phyloP scores from a whole-genome alignment of 2,329 filamentous ascomycete genomes.

The Chaetomium strumarium region DNA sequence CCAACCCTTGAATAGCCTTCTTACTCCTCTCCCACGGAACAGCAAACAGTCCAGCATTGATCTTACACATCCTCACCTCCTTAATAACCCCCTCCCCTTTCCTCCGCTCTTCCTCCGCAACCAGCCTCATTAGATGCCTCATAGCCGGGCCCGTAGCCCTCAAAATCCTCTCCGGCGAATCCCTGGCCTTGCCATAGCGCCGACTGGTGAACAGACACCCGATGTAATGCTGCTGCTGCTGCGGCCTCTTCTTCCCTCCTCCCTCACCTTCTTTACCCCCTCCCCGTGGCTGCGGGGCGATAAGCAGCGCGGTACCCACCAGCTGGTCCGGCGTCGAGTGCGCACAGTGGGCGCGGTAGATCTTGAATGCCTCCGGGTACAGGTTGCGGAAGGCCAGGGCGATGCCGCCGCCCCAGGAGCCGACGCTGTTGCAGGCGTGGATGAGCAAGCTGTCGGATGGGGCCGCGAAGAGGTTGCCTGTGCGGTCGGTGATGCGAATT shows the following conservation, averaged over 20 bases:
- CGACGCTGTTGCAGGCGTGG: conserved; percentile 23
- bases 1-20: conserved; percentile 11
- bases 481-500: conserved; percentile 14
- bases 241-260: background rate
- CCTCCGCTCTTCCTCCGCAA: conserved; percentile 8
- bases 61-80: conserved; percentile 22
- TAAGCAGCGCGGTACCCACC: conserved; percentile 20
- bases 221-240: conserved; percentile 15
- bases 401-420: conserved; percentile 21
- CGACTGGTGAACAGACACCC: conserved; percentile 20
- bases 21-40: conserved; percentile 21
- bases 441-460: conserved; percentile 20
- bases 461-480: conserved; percentile 19
- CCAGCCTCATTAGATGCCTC: conserved; percentile 18
- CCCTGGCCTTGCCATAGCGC: conserved; percentile 6
- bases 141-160: conserved; percentile 15
- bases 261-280: background rate
- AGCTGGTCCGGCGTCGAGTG: conserved; percentile 7
- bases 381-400: conserved; percentile 13
- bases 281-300: conserved; percentile 10
- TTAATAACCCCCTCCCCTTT: conserved; percentile 1
- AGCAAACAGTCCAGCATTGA: conserved; percentile 20
- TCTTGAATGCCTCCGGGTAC: conserved; percentile 17
- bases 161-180: conserved; percentile 15
- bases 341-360: conserved; percentile 19